Base-by-base conservation (phyloP, 2,329 filamentous ascomycete genomes). In the Aureobasidium sp. region DNA sequence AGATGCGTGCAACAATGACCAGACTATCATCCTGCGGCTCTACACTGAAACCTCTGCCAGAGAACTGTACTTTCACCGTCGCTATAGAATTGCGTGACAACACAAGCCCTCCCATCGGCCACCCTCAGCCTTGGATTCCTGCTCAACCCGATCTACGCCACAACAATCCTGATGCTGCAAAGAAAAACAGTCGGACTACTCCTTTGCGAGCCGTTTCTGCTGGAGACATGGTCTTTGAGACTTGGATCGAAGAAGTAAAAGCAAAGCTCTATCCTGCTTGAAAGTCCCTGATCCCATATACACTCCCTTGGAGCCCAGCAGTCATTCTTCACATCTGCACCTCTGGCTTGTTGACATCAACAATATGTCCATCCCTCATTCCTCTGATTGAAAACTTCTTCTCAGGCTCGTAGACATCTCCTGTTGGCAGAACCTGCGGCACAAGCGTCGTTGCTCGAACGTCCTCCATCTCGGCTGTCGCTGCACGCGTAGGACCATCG, bases 31-130 rank as follows among this genome's bases (percentile, higher is more conserved):
- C 84, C 62, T 80, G 82, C 3, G 83, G 80, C 9, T 80, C 85
- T 63, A 79, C 77, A 61, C 77, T 90, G 64, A 75, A 73, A 0
- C 73, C 79, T 0, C 70, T 91, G 27, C 87, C 88, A 0, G 74
- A 79, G 1, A 81, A 82, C 1, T 91, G 88, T 71, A 88, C 87
- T 0, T 93, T 89, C 72, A 90, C 88, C 0, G 73, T 93, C n/a
- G 87, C 86, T 0, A 81, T 93, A 44, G 89, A 93, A 73, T 71
- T 92, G 65, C 83, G 82, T 42, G 82, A 87, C 27, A 79, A 85
- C 44, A 79, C 78, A 0, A 78, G 76, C 34, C 73, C 78, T 34
- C 78, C 79, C 1, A 66, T 79, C 34, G 72, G 71, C 42, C 76
- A 85, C 66, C 76, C 78, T 65, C 81, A 85, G 68, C 76, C 78